Percentiles rank a stretch among this genome's conserved stretches.
These are phyloP conservation scores for Inosperma sp. DNA, from an alignment of 768 basidiomycete genomes.

Conservation along the genomic window DNA sequence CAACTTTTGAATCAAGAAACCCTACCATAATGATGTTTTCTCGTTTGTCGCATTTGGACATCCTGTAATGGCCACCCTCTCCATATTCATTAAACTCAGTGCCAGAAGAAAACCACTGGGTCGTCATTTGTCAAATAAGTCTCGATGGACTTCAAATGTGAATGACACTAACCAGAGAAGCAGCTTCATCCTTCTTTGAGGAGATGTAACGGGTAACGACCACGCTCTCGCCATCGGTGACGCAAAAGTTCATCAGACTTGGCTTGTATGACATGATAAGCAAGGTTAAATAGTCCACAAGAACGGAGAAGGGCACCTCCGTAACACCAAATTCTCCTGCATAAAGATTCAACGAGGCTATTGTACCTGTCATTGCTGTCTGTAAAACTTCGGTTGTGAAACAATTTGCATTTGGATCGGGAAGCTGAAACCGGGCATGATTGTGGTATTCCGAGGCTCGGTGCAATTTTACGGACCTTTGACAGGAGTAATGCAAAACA, in stretches of 20 bases:
- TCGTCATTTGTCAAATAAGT: background rate
- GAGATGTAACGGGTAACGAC: slow-evolving; percentile 95
- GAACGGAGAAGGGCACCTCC: slow-evolving; percentile 46
- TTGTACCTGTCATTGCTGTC: slow-evolving; percentile 85
- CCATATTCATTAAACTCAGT: slow-evolving; percentile 90
- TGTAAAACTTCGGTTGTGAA: slow-evolving; percentile 72
- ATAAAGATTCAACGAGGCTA: slow-evolving; percentile 70
- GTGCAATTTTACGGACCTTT: slow-evolving; percentile 41
- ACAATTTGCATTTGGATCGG: slow-evolving; percentile 67
- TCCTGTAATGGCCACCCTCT: slow-evolving; percentile 86
- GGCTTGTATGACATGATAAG: slow-evolving; percentile 43
- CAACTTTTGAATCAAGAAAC: slow-evolving; percentile 12
- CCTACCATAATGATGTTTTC: slow-evolving; percentile 91
- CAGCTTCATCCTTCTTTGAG: slow-evolving; percentile 86
- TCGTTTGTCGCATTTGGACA: slow-evolving; percentile 93
- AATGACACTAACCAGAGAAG: slow-evolving; percentile 60
- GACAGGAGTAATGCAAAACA: slow-evolving; percentile 90
- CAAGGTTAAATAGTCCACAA: background rate
- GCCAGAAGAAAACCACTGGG: slow-evolving; percentile 95
- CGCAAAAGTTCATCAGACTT: slow-evolving; percentile 91
- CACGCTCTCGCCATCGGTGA: slow-evolving; percentile 92
- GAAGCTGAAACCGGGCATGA: slow-evolving; percentile 54
- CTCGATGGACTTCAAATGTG: background rate
- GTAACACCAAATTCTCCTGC: slow-evolving; percentile 67
- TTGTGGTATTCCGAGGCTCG: background rate